Conservation (phyloP, 2,329 filamentous ascomycete species). For the Fulvia fulva region DNA sequence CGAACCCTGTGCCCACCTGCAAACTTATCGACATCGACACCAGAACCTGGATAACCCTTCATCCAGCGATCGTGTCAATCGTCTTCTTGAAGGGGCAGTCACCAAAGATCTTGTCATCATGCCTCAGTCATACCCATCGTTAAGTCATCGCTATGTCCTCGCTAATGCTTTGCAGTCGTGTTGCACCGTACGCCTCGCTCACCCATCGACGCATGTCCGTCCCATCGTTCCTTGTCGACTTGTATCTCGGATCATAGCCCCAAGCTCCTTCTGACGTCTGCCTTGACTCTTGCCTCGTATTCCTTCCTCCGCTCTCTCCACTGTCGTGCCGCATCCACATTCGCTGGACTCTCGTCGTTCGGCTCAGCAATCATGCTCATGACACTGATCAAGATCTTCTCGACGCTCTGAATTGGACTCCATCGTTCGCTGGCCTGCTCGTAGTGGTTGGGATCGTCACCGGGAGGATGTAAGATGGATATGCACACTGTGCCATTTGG, state of each 20-base stretch:
- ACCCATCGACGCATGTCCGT: background rate
- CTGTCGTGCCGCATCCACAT: conserved; percentile 94
- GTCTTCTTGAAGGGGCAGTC: background rate
- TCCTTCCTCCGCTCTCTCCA: conserved; percentile 80
- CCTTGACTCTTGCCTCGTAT: conserved; percentile 82
- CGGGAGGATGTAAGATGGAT: conserved; percentile 93
- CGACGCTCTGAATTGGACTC: conserved; percentile 94
- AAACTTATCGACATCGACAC: too few relatives aligned
- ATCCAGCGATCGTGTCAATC: background rate
- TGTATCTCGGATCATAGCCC: conserved; percentile 55
- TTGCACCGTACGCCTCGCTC: conserved; percentile 3
- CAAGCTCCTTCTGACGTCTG: conserved; percentile 73
- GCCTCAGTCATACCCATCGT: background rate
- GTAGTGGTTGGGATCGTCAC: conserved; percentile 97
- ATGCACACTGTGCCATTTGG: conserved; percentile 91
- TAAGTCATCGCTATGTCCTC: background rate
- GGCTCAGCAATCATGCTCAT: conserved; percentile 98
- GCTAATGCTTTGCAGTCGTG: background rate
- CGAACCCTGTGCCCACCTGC: too few relatives aligned
- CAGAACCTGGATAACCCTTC: too few relatives aligned
- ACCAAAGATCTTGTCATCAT: background rate
- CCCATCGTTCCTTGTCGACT: background rate
- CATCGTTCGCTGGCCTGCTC: conserved; percentile 93
- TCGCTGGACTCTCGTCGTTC: conserved; percentile 94
- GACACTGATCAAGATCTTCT: conserved; percentile 93